These are phyloP conservation scores for Larix kaempferi DNA, from an alignment of 75 land plant genomes.

Conservation along the genomic window DNA sequence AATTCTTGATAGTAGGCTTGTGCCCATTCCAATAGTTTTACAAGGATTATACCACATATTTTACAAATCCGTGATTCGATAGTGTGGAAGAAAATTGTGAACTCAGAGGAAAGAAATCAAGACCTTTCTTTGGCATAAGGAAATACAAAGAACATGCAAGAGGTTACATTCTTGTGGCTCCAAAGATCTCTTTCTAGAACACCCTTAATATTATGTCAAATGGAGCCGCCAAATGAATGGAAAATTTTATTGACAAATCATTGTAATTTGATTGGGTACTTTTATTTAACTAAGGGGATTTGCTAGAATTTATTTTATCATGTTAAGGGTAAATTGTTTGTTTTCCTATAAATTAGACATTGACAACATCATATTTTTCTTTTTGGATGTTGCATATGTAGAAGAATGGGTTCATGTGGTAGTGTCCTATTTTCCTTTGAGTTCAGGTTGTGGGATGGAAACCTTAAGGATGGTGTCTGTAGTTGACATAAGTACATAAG, in stretches of 20 bases:
- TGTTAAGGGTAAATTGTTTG: too few species aligned
- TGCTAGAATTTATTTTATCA: too few species aligned
- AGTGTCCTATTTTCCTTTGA: constrained; percentile 80
- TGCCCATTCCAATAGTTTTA: too few species aligned
- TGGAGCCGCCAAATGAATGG: constrained; percentile 25
- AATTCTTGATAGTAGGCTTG: too few species aligned
- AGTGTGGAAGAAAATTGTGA: too few species aligned
- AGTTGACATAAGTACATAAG: constrained; percentile 31
- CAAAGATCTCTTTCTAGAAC: constrained; percentile 37
- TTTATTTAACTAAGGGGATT: background rate
- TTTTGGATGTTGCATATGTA: constrained; percentile 25
- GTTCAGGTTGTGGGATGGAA: constrained; percentile 26
- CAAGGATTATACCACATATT: too few species aligned
- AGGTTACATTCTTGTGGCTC: constrained; percentile 52
- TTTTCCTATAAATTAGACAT: too few species aligned
- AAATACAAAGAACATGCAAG: constrained; percentile 15
- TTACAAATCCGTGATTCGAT: too few species aligned
- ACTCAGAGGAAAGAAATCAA: too few species aligned
- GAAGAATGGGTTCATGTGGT: constrained; percentile 67
- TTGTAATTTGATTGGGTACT: background rate
- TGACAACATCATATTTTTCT: too few species aligned
- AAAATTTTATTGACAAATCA: background rate
- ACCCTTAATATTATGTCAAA: constrained; percentile 24
- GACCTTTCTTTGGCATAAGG: too few species aligned
- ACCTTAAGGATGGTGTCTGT: constrained; percentile 28